Evolutionary conservation across 2,329 filamentous ascomycete genomes (phyloP).

Genomic region (Alternaria angustiovoidea): DNA sequence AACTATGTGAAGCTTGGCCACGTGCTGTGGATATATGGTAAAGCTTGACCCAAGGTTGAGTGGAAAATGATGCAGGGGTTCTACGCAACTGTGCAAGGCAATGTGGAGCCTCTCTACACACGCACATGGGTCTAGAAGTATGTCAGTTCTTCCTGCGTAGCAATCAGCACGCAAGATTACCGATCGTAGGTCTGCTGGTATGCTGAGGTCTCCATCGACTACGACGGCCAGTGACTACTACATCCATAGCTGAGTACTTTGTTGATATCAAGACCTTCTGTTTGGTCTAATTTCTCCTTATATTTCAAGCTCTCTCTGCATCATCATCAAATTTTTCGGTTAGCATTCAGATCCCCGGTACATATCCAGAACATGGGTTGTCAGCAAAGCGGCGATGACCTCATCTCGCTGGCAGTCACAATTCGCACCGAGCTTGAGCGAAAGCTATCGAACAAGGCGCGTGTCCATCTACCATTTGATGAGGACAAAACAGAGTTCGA

Average conservation of each 20-base stretch:
- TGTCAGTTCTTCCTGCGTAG: neutral
- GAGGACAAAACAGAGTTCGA: slow-evolving; percentile 3
- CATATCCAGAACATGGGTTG: neutral
- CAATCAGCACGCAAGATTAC: neutral
- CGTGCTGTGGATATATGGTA: neutral
- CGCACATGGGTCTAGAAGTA: neutral
- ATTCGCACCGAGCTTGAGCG: slow-evolving; percentile 12
- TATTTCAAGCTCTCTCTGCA: neutral
- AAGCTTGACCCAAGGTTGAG: neutral
- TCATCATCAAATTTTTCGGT: neutral
- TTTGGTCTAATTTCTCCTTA: neutral
- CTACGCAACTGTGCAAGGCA: neutral
- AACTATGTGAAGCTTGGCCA: neutral
- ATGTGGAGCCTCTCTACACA: neutral
- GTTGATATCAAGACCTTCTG: neutral
- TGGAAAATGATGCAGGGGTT: neutral
- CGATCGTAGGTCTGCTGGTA: neutral
- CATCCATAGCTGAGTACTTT: neutral
- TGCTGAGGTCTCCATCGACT: neutral
- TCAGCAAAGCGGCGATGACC: neutral
- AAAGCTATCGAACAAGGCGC: slow-evolving; percentile 4
- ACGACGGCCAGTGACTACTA: neutral
- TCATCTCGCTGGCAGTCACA: neutral
- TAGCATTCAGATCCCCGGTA: neutral
- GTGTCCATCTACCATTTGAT: slow-evolving; percentile 3